These are phyloP conservation scores for Trypethelium eluteriae DNA, from an alignment of 495 filamentous ascomycete species.

Conservation along the genomic window DNA sequence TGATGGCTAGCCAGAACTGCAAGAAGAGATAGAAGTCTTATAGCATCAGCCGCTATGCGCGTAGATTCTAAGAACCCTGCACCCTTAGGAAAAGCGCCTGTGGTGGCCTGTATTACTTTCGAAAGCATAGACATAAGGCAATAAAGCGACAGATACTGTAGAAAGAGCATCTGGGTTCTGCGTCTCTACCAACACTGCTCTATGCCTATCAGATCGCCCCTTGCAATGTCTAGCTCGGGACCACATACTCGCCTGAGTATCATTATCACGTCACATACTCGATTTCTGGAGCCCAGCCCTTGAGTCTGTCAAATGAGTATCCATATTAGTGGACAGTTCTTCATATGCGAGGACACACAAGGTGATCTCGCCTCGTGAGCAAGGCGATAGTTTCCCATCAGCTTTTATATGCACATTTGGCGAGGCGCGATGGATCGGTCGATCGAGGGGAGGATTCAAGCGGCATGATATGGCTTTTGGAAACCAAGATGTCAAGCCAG, in stretches of 20 bases:
- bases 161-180: neutral
- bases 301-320: neutral
- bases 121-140: slow-evolving; percentile 1
- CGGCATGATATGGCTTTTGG: no score
- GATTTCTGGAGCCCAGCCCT: neutral
- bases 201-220: neutral
- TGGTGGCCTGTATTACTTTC: neutral
- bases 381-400: neutral
- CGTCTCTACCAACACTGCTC: neutral
- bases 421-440: no score
- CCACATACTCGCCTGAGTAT: neutral
- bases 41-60: neutral
- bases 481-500: neutral
- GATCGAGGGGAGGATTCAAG: no score
- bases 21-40: neutral
- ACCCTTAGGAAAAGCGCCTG: neutral
- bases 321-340: neutral
- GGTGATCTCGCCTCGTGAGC: neutral
- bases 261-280: neutral
- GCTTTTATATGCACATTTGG: no score
- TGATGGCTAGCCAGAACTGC: neutral
- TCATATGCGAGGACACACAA: neutral
- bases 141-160: neutral
- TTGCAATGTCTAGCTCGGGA: neutral
- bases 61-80: neutral